These are phyloP conservation scores for Macrocystidia cucumis DNA, from an alignment of 1,284 basidiomycete species.

Conservation along the genomic window DNA sequence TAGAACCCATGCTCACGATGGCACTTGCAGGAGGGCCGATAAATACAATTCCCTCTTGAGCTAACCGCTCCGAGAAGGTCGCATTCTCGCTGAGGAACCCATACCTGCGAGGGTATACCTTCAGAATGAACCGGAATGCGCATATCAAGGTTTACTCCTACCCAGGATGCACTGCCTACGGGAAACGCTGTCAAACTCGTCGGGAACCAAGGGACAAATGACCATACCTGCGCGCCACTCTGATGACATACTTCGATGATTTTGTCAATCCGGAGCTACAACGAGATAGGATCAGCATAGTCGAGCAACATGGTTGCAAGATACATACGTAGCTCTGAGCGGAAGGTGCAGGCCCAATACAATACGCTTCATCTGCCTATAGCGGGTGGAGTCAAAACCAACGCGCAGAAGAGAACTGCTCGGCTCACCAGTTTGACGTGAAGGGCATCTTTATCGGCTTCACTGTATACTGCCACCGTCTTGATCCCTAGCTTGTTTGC, in stretches of 20 bases:
- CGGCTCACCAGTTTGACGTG: constrained; percentile 67
- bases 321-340: constrained; percentile 79
- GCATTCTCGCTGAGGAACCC: constrained; percentile 95
- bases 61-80: constrained; percentile 78
- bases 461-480: constrained; percentile 88
- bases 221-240: constrained; percentile 77
- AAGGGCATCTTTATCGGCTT: constrained; percentile 71
- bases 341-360: constrained; percentile 86
- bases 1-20: constrained; percentile 91
- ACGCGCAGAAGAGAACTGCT: constrained; percentile 2
- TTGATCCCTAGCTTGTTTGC: constrained; percentile 83
- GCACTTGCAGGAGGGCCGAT: constrained; percentile 93
- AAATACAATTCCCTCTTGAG: constrained; percentile 87
- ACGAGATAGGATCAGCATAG: constrained; percentile 8
- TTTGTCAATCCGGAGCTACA: constrained; percentile 79
- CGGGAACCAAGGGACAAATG: not conserved
- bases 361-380: constrained; percentile 93
- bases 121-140: not conserved
- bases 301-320: not conserved
- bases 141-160: constrained; percentile 19
- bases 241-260: constrained; percentile 76
- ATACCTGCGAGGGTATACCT: constrained; percentile 42
- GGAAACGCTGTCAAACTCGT: constrained; percentile 6
- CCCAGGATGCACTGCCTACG: constrained; percentile 77
- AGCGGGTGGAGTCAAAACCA: not conserved